Evolutionary conservation across 2,329 filamentous ascomycete genomes (phyloP).

Genomic region (Ustulina deusta): DNA sequence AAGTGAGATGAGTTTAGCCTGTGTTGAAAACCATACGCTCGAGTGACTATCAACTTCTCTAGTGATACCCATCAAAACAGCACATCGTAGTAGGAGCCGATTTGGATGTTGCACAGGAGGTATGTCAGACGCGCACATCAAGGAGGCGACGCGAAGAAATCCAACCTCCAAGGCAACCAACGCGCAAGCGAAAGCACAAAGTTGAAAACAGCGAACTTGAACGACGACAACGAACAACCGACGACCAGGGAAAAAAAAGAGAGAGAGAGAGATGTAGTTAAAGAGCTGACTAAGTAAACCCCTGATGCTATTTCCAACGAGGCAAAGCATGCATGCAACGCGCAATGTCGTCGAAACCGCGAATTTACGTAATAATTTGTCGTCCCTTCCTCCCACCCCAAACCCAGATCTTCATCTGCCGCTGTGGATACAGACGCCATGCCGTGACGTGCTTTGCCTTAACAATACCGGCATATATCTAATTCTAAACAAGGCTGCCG

Average conservation of each 20-base stretch:
- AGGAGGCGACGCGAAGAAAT: background rate
- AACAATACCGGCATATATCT: conserved; percentile 1
- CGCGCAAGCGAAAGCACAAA: background rate
- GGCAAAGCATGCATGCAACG: conserved; percentile 17
- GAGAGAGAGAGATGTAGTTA: conserved; percentile 21
- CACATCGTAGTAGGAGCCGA: background rate
- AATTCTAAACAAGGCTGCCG: conserved; percentile 6
- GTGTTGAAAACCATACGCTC: background rate
- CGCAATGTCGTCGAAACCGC: conserved; percentile 11
- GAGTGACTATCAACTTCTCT: background rate
- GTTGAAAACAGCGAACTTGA: background rate
- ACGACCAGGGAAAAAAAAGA: background rate
- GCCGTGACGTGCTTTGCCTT: background rate
- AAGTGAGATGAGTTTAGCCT: background rate
- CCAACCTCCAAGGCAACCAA: background rate
- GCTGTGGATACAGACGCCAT: conserved; percentile 8
- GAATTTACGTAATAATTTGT: conserved; percentile 35
- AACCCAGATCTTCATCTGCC: conserved; percentile 2
- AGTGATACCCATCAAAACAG: background rate
- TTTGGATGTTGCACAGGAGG: background rate
- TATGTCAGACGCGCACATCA: background rate
- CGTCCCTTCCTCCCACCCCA: background rate
- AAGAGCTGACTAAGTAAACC: conserved; percentile 12
- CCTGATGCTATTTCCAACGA: conserved; percentile 21
- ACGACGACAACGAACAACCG: background rate